Conservation (phyloP, 164 flowering plant genomes). For the grape (Vitis vinifera) region DNA sequence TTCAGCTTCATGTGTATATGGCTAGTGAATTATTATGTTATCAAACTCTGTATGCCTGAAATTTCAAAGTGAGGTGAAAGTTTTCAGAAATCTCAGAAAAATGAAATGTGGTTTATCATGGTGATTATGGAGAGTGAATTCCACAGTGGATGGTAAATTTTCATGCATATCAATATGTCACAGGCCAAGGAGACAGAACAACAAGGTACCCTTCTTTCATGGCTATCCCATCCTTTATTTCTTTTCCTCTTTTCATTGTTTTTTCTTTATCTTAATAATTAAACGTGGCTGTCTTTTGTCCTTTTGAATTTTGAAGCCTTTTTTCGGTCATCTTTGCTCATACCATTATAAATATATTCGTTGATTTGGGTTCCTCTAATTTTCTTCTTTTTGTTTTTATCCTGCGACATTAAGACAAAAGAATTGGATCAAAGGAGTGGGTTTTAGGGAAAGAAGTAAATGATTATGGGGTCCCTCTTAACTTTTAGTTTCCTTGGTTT, state of each 20-base stretch:
- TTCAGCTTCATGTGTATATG: conserved; percentile 3
- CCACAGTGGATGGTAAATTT: conserved; percentile 6
- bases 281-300: neutral
- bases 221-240: conserved; percentile 22
- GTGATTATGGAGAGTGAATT: conserved; percentile 2
- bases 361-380: conserved; percentile 1
- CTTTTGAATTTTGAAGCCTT: neutral
- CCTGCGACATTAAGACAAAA: conserved; percentile 20
- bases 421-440: conserved; percentile 1
- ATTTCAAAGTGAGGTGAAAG: conserved; percentile 1
- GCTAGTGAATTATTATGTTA: conserved; percentile 15
- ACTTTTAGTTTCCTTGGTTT: neutral
- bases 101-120: neutral
- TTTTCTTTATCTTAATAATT: neutral
- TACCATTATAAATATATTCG: neutral
- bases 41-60: conserved; percentile 9
- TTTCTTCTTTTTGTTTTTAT: conserved; percentile 14
- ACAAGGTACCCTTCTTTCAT: conserved; percentile 38
- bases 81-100: neutral
- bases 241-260: conserved; percentile 1
- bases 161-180: conserved; percentile 32
- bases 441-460: neutral
- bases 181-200: conserved; percentile 36
- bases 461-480: conserved; percentile 5
- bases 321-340: conserved; percentile 1